A percentile compares a stretch with the other conserved stretches of the same genome.
Evolutionary conservation across 805 yeast genomes (phyloP).

Genomic region (Zygosaccharomyces siamensis): DNA sequence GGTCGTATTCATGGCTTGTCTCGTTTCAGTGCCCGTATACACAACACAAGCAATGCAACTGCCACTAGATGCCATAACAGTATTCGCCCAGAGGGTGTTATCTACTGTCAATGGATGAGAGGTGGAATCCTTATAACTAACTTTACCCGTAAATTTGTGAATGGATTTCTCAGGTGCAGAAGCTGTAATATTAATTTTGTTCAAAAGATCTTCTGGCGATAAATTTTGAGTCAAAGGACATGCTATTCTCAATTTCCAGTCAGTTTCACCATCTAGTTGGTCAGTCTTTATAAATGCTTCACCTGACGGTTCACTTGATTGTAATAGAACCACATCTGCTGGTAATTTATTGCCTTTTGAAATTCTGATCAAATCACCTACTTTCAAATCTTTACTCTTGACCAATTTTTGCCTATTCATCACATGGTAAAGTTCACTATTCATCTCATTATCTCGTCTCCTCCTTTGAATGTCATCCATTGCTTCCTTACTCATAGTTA

Average conservation of each 20-base stretch:
- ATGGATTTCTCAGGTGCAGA: conserved; percentile 83
- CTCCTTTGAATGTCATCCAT: conserved; percentile 89
- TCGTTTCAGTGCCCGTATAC: conserved; percentile 88
- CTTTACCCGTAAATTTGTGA: conserved; percentile 72
- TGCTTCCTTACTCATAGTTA: conserved; percentile 95
- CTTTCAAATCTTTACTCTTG: conserved; percentile 60
- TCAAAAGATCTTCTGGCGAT: conserved; percentile 44
- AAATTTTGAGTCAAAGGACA: conserved; percentile 63
- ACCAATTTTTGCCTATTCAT: conserved; percentile 43
- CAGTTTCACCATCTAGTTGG: conserved; percentile 98
- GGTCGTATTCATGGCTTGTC: conserved; percentile 93
- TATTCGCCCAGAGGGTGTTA: conserved; percentile 96
- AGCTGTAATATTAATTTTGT: conserved; percentile 55
- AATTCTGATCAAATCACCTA: conserved; percentile 78
- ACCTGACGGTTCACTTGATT: conserved; percentile 75
- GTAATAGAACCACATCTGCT: conserved; percentile 83
- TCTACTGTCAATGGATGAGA: conserved; percentile 70
- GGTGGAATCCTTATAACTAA: conserved; percentile 53
- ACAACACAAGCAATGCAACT: conserved; percentile 82
- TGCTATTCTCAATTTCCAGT: conserved; percentile 91
- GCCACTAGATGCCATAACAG: conserved; percentile 86
- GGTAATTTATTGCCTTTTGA: conserved; percentile 86
- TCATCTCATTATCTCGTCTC: conserved; percentile 84
- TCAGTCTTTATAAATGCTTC: conserved; percentile 95
- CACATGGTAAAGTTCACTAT: conserved; percentile 76